Percentiles rank a stretch among this genome's conserved stretches.
These are phyloP conservation scores for Hura crepitans DNA, from an alignment of 441 rosid genomes.

Conservation along the genomic window DNA sequence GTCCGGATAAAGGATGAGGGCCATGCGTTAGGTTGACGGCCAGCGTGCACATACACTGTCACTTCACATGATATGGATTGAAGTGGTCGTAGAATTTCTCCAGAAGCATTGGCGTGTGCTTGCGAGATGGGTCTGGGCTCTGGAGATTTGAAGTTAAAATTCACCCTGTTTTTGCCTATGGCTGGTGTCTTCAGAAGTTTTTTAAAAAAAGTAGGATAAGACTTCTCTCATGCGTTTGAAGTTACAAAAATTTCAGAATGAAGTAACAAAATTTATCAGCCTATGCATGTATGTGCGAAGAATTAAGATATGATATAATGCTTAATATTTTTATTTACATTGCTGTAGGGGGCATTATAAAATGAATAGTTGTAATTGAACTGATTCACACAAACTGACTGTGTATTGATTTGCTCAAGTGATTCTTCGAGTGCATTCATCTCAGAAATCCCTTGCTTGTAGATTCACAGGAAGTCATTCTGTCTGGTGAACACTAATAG, in stretches of 20 bases:
- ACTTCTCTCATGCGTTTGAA: background rate
- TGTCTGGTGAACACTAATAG: background rate
- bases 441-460: background rate
- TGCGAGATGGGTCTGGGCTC: background rate
- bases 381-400: background rate
- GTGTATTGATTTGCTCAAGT: background rate
- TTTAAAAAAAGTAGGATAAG: background rate
- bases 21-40: too few relatives aligned
- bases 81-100: too few relatives aligned
- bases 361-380: background rate
- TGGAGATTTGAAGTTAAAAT: background rate
- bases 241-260: conserved; percentile 3
- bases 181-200: background rate
- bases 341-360: background rate
- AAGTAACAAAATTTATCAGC: background rate
- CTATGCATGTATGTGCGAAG: background rate
- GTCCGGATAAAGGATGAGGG: too few relatives aligned
- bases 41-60: too few relatives aligned
- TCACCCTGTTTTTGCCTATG: background rate
- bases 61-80: too few relatives aligned
- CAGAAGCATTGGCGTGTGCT: background rate
- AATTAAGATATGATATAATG: background rate
- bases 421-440: background rate
- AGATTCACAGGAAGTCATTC: background rate
- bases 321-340: background rate